Evolutionary conservation across 108 stramenopile genomes (phyloP), one percentile per base, ranked within the genome.

Genomic region (Epipyxis sp.): DNA sequence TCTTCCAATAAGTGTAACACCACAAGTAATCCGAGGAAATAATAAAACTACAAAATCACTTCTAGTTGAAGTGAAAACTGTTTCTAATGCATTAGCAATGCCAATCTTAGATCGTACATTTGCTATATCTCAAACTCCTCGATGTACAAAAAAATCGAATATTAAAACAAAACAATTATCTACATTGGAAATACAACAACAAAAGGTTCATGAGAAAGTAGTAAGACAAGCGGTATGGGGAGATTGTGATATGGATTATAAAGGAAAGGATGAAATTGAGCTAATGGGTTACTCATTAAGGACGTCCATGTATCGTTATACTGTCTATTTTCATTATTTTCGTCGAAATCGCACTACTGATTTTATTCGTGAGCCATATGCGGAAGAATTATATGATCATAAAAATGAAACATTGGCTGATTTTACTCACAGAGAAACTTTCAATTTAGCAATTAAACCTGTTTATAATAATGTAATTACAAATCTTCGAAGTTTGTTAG

Each of bases 311-410:
- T 74, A 42, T 37, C 71, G 71, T 10, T 74, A 74, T 42, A 39
- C 34, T 34, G 44, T 39, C 10, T 74, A 57, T 46, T 57, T 74
- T 30, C 71, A 74, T 25, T 74, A 42, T 32, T 6, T 43, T 74
- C 34, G 34, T 10, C 3, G 6, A 27, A 35, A 13, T 6, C n/a
- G 43, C 10, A 34, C 6, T 10, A 37, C 71, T 10, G 32, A 34
- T 10, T 39, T 54, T 27, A 13, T 6, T 39, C 46, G n/a, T 6
- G 42, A 37, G 3, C 71, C 71, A 3, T 74, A 34, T 37, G 71
- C 3, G 13, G 71, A 74, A 57, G 71, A 74, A 25, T 42, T 74
- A 6, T 74, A 74, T 42, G 71, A 74, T 25, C 71, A 74, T 25
- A 27, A 42, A 27, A 57, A 57, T 32, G 71, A 74, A 39, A 74